A percentile compares a stretch with the other conserved stretches of the same genome.
phyloP scores from a whole-genome alignment of 495 filamentous ascomycete genomes.

The Hypoxylon fragiforme region DNA sequence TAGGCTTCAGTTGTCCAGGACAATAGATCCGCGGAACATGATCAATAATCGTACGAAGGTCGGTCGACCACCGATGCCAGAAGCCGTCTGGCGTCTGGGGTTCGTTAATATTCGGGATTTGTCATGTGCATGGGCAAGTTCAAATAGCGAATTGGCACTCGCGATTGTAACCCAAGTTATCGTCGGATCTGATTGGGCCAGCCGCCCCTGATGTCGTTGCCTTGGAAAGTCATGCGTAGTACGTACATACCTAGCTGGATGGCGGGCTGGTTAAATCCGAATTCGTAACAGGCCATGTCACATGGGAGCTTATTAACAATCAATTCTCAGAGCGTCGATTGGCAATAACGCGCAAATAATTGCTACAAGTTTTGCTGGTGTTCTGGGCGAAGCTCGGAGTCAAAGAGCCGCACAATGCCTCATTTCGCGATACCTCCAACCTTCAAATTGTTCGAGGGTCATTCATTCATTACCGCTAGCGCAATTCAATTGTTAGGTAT shows the following conservation, averaged over 20 bases:
- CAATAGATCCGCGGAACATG: slow-evolving; percentile 22
- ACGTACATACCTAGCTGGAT: no score
- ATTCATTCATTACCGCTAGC: no score
- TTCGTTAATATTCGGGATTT: slow-evolving; percentile 28
- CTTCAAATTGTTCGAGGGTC: no score
- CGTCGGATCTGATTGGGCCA: slow-evolving; percentile 7
- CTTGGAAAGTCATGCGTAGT: slow-evolving; percentile 7
- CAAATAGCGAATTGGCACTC: slow-evolving; percentile 32
- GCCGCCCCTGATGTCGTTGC: background rate
- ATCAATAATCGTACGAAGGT: slow-evolving; percentile 28
- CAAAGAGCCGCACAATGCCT: background rate
- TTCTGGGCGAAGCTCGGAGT: slow-evolving; percentile 30
- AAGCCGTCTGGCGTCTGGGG: slow-evolving; percentile 18
- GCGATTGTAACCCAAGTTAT: slow-evolving; percentile 25
- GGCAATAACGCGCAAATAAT: slow-evolving; percentile 33
- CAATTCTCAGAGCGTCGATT: slow-evolving; percentile 5
- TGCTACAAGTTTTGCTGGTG: slow-evolving; percentile 3
- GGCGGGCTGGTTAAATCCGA: slow-evolving; percentile 17
- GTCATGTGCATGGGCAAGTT: slow-evolving; percentile 22
- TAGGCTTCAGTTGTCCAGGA: slow-evolving; percentile 5
- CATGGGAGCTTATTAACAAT: slow-evolving; percentile 29
- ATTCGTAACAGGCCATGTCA: slow-evolving; percentile 13
- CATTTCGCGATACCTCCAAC: background rate
- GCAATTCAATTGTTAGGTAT: no score
- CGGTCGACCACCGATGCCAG: slow-evolving; percentile 7